Conservation (phyloP, 176 grass and related monocot genomes). For the Triticum turgidum region DNA sequence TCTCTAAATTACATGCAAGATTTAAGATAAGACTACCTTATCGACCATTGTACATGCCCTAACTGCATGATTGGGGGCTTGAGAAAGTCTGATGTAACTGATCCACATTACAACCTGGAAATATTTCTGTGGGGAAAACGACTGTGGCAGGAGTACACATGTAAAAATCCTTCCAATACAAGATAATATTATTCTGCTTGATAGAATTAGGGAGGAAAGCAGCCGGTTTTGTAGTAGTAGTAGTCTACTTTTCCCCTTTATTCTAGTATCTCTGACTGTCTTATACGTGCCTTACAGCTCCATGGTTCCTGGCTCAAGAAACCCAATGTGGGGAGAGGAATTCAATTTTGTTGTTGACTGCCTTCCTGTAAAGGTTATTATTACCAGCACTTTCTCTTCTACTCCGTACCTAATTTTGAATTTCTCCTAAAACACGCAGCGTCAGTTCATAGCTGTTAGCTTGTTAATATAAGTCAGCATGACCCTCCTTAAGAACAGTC, state of each 20-base stretch:
- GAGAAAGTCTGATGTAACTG: background rate
- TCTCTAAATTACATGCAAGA: no score
- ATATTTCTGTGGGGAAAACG: background rate
- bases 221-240: conserved; percentile 24
- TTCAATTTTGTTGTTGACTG: conserved; percentile 92
- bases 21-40: no score
- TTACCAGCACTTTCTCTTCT: conserved; percentile 1
- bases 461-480: no score
- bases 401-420: no score
- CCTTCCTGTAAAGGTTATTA: conserved; percentile 95
- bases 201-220: background rate
- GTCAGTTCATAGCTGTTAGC: no score
- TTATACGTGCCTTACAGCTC: conserved; percentile 53
- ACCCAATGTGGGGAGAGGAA: conserved; percentile 99
- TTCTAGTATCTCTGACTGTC: background rate
- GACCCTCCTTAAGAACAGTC: background rate
- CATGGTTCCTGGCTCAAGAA: conserved; percentile 98
- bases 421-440: no score
- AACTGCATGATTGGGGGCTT: no score
- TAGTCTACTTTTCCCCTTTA: conserved; percentile 4
- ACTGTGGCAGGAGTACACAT: background rate
- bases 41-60: no score
- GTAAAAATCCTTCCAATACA: background rate
- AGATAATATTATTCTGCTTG: background rate
- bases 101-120: background rate